These are phyloP conservation scores for Xerocomus amazonicus DNA, from an alignment of 1,284 basidiomycete species.

Conservation along the genomic window DNA sequence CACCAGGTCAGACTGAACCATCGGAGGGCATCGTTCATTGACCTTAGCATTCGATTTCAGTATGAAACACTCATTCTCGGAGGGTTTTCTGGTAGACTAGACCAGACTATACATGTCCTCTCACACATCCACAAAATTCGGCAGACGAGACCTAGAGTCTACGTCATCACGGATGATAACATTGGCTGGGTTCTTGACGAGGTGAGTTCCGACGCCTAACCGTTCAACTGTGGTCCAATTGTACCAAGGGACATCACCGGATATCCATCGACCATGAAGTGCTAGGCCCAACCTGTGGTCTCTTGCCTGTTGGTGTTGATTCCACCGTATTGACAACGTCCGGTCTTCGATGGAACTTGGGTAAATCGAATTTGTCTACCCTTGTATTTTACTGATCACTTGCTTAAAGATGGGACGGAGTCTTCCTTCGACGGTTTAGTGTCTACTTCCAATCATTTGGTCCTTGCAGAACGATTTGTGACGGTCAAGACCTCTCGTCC, in stretches of 20 bases:
- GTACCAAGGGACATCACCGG: conserved; percentile 69
- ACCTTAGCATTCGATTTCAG: conserved; percentile 21
- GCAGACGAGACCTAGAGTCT: conserved; percentile 57
- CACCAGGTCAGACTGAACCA: conserved; percentile 31
- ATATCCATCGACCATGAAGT: conserved; percentile 71
- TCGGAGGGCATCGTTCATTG: too few species aligned
- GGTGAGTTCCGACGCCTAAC: conserved; percentile 43
- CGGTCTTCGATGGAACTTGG: conserved; percentile 89
- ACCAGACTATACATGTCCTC: conserved; percentile 91
- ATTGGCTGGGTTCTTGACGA: conserved; percentile 84
- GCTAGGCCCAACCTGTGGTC: conserved; percentile 87
- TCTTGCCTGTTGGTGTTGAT: conserved; percentile 85
- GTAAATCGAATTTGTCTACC: conserved; percentile 41
- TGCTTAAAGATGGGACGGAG: conserved; percentile 44
- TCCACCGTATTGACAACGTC: conserved; percentile 74
- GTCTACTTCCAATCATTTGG: conserved; percentile 90
- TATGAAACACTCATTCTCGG: conserved; percentile 81
- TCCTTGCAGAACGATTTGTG: conserved; percentile 58
- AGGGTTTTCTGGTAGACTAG: conserved; percentile 86
- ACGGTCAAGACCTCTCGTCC: conserved; percentile 76
- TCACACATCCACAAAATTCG: conserved; percentile 84
- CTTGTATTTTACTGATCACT: conserved; percentile 5
- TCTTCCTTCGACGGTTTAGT: conserved; percentile 81
- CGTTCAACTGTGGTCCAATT: too few species aligned
- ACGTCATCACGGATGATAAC: conserved; percentile 82